Evolutionary conservation across 2,329 filamentous ascomycete genomes (phyloP), one percentile per base, ranked within the genome.

Genomic region (Monilinia fructicola): DNA sequence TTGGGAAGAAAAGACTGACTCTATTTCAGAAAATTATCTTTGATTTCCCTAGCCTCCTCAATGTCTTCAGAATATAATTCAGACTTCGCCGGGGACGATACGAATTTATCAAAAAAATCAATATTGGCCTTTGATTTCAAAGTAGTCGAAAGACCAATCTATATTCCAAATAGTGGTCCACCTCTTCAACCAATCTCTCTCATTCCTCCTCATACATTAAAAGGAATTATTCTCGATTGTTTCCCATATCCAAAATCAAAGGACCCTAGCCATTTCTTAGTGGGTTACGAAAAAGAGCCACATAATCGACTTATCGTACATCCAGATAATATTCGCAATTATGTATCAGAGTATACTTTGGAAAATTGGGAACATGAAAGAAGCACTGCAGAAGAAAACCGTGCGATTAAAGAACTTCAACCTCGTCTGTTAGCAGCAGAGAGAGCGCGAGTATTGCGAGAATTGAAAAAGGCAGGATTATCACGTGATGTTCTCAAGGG

Each of bases 311-410:
- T 88, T 67, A 76, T 84, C 2, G 78, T 89, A 70, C 72, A 81
- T 71, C 78, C 80, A 78, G 65, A 79, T 76, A 68, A 79, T 9
- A 70, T 87, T 7, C 78, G 84, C 16, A 82, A 88, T 42, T 88
- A 87, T 69, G 85, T 89, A 10, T 87, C 86, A 0, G 82, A 83
- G 2, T 77, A 79, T 14, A 80, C 79, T 12, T 71, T 87, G 3
- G 87, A 89, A 73, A 79, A 85, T 0, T 89, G 82, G 78, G 85
- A 87, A 69, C 81, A 79, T 64, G 73, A 77, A 2, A 76, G 71
- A 38, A 65, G 65, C 6, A 55, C 67, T 5, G 40, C 64, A 23
- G 56, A 55, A 52, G 61, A 69, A 16, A 63, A 61, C 21, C 52
- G 64, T 11, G 53, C 65, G 18, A 60, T 69, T 50, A 60, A 67